Evolutionary conservation across 148 eudicot genomes (phyloP).

Genomic region (Diospyros kaki): DNA sequence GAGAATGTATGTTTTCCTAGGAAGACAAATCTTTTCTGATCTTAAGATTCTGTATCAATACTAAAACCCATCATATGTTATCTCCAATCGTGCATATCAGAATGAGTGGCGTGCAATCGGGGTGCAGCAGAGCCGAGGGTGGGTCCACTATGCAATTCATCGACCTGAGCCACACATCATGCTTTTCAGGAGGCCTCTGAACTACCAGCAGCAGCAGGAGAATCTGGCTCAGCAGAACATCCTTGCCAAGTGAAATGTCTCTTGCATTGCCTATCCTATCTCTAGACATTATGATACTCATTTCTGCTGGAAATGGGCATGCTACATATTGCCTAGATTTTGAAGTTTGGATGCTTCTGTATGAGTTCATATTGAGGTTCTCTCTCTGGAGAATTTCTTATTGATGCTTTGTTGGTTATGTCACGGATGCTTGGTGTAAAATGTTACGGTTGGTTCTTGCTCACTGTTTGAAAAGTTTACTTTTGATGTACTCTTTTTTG

Average conservation of each 20-base stretch:
- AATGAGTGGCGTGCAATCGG: conserved; percentile 90
- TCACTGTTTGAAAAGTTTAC: neutral
- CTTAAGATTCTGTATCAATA: neutral
- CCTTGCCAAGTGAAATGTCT: conserved; percentile 48
- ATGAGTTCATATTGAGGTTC: neutral
- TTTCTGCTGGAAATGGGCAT: conserved; percentile 31
- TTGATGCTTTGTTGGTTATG: neutral
- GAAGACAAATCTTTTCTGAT: neutral
- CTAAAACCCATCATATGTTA: neutral
- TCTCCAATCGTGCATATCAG: conserved; percentile 22
- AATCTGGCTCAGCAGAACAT: conserved; percentile 38
- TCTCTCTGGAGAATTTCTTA: conserved; percentile 3
- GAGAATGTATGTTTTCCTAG: too few relatives aligned
- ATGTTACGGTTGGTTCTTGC: neutral
- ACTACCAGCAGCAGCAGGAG: conserved; percentile 80
- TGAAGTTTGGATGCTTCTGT: neutral
- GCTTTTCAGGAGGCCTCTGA: conserved; percentile 88
- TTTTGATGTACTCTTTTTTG: neutral
- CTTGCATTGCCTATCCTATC: neutral
- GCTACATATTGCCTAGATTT: neutral
- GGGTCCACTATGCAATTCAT: conserved; percentile 88
- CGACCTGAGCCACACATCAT: conserved; percentile 94
- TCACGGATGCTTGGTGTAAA: neutral
- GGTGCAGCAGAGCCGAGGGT: conserved; percentile 88
- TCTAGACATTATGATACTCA: neutral